Evolutionary conservation across 2,329 filamentous ascomycete genomes (phyloP).

Genomic region (Fusarium goolgardi): DNA sequence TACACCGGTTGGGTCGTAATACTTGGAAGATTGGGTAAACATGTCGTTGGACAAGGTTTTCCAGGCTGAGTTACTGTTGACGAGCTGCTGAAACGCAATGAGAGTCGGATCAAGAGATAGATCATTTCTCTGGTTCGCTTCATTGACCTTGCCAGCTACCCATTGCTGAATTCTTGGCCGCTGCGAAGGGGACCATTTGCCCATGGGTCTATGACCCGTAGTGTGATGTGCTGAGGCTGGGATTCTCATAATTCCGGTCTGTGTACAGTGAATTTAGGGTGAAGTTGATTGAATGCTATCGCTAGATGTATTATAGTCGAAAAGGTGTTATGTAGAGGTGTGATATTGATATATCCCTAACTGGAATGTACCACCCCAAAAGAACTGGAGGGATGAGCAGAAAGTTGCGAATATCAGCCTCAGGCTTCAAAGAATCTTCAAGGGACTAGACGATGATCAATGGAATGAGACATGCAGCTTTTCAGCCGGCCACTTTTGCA

Average conservation of each 20-base stretch:
- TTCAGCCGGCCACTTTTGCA: neutral
- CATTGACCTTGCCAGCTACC: neutral
- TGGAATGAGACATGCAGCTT: neutral
- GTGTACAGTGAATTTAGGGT: neutral
- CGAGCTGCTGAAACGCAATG: neutral
- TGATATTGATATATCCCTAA: rapidly evolving
- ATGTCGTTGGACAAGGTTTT: neutral
- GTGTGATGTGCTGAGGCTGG: neutral
- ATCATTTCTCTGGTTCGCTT: neutral
- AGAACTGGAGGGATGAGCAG: neutral
- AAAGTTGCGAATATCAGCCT: rapidly evolving
- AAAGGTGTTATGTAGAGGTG: neutral
- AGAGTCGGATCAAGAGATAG: neutral
- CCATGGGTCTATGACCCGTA: slow-evolving; percentile 1
- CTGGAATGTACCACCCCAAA: neutral
- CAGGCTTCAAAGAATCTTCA: neutral
- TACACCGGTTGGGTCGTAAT: slow-evolving; percentile 7
- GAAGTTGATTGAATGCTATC: neutral
- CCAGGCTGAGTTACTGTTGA: neutral
- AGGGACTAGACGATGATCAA: neutral
- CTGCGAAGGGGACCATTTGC: slow-evolving; percentile 1
- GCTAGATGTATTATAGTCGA: neutral
- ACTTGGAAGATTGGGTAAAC: slow-evolving; percentile 16
- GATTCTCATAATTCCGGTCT: neutral
- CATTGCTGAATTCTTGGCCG: neutral